A percentile compares a stretch with the other conserved stretches of the same genome.
These are phyloP conservation scores for Pyrenochaeta sp. DNA, from an alignment of 2,329 filamentous ascomycete genomes.

Conservation along the genomic window DNA sequence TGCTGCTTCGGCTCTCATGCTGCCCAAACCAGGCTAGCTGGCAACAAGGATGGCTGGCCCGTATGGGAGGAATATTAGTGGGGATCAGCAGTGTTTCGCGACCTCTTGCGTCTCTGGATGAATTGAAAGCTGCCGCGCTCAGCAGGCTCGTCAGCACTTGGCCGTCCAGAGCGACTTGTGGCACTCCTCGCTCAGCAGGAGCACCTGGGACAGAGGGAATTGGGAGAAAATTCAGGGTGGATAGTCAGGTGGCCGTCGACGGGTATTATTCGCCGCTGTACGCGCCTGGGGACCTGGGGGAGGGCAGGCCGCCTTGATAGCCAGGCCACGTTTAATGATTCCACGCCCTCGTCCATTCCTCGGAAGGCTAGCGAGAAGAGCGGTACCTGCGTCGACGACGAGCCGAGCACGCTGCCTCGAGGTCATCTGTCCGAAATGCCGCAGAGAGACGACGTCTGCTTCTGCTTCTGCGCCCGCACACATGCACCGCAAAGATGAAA, in stretches of 20 bases:
- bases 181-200: conserved; percentile 18
- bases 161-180: conserved; percentile 19
- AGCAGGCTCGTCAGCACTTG: conserved; percentile 14
- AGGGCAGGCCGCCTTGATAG: conserved; percentile 1
- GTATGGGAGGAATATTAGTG: conserved; percentile 7
- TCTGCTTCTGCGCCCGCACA: neutral
- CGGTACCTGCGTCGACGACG: conserved; percentile 24
- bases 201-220: conserved; percentile 8
- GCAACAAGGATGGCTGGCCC: conserved; percentile 25
- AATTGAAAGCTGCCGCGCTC: neutral
- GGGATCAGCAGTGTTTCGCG: conserved; percentile 22
- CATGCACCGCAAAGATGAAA: neutral
- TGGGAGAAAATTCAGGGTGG: neutral
- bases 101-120: conserved; percentile 23
- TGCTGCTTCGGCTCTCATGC: conserved; percentile 37
- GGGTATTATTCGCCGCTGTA: conserved; percentile 22
- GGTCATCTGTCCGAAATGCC: conserved; percentile 6
- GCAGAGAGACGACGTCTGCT: neutral
- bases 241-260: neutral
- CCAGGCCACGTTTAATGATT: conserved; percentile 8
- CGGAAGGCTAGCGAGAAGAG: neutral
- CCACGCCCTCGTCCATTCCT: conserved; percentile 10
- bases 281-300: conserved; percentile 11
- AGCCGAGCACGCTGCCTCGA: conserved; percentile 21
- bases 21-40: conserved; percentile 43